phyloP scores from a whole-genome alignment of 257 asterid genomes.

The Nicotiana undulata region DNA sequence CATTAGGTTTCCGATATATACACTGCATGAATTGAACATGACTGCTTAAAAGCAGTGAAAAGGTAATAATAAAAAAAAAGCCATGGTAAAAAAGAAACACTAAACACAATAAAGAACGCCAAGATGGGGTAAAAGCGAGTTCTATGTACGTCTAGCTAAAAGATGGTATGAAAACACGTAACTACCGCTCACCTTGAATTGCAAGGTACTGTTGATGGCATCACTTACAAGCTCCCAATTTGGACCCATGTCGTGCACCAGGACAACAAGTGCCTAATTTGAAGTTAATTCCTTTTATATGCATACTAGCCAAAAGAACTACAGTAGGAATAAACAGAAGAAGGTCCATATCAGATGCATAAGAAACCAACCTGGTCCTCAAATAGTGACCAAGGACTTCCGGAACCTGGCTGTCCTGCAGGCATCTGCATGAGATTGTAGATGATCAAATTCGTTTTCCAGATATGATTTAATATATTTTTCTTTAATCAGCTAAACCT shows the following conservation, averaged over 20 bases:
- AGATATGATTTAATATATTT: not conserved
- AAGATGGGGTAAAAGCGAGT: not conserved
- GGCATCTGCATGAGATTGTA: conserved; percentile 47
- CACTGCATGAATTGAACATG: conserved; percentile 32
- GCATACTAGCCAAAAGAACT: not conserved
- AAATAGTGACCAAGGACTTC: conserved; percentile 76
- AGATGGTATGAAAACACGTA: not conserved
- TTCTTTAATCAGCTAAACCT: not conserved
- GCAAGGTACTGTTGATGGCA: conserved; percentile 85
- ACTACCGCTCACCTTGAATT: conserved; percentile 63
- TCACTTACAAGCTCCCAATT: conserved; percentile 99
- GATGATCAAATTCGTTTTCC: conserved; percentile 14
- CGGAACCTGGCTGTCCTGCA: conserved; percentile 57
- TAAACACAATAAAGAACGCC: not conserved
- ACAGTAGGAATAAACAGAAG: not conserved
- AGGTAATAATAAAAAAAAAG: not conserved
- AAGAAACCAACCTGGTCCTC: conserved; percentile 74
- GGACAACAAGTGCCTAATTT: conserved; percentile 88
- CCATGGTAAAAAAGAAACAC: not conserved
- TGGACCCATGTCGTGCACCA: conserved; percentile 95
- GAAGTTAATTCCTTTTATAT: not conserved
- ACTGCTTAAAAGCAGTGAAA: not conserved
- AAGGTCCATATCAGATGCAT: not conserved
- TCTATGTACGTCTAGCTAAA: not conserved
- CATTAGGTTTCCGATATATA: conserved; percentile 83